Conservation (phyloP, 352 stramenopile species). For the Globisporangium nagaii region DNA sequence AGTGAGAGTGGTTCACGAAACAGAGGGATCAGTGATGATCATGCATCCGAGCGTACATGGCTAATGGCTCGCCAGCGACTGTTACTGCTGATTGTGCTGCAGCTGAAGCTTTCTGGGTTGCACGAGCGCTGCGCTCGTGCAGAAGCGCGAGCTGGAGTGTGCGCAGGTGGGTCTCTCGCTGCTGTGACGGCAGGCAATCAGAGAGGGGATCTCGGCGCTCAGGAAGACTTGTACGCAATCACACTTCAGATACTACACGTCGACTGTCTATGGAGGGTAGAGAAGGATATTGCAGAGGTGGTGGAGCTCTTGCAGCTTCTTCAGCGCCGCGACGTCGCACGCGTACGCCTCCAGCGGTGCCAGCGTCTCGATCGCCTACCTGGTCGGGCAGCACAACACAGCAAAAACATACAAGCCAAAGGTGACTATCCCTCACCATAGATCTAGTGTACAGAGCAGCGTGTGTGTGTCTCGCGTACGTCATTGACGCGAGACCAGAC, state of each 20-base stretch:
- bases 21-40: no score
- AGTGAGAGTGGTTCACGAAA: no score
- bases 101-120: background rate
- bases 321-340: slow-evolving; percentile 29
- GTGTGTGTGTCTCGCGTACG: slow-evolving; percentile 6
- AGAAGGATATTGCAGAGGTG: slow-evolving; percentile 66
- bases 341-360: slow-evolving; percentile 22
- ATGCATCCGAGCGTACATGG: no score
- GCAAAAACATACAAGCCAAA: no score
- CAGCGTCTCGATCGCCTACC: slow-evolving; percentile 30
- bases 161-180: slow-evolving; percentile 52
- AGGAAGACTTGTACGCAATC: background rate
- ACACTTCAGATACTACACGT: background rate
- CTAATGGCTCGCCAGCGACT: background rate
- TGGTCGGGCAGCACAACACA: no score
- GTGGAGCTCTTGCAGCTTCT: slow-evolving; percentile 49
- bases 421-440: background rate
- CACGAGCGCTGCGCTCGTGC: slow-evolving; percentile 18
- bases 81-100: background rate
- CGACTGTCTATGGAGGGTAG: background rate
- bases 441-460: background rate
- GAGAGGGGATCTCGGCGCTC: background rate
- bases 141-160: slow-evolving; percentile 51
- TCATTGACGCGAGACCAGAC: slow-evolving; percentile 33
- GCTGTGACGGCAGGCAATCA: no score